Evolutionary conservation across 768 basidiomycete genomes (phyloP).

Genomic region (Hortiboletus campestris): DNA sequence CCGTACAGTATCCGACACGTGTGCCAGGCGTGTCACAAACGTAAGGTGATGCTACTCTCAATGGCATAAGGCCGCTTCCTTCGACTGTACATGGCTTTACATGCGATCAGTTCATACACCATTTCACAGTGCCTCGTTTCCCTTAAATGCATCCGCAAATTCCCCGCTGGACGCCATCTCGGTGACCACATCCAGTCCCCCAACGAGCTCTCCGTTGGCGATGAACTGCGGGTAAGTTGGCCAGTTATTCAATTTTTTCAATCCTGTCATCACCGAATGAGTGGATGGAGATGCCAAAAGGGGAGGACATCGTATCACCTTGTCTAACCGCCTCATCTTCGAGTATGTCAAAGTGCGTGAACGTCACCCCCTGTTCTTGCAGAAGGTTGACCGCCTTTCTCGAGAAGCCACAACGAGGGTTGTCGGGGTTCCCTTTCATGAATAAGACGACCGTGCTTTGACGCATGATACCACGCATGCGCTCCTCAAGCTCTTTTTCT

Average conservation of each 20-base stretch:
- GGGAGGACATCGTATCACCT: slow-evolving; percentile 42
- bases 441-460: slow-evolving; percentile 78
- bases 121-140: neutral
- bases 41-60: neutral
- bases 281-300: neutral
- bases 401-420: slow-evolving; percentile 84
- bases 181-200: slow-evolving; percentile 90
- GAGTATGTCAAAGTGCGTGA: slow-evolving; percentile 81
- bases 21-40: slow-evolving; percentile 7
- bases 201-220: slow-evolving; percentile 87
- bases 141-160: slow-evolving; percentile 47
- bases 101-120: neutral
- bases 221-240: slow-evolving; percentile 88
- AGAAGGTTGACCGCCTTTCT: slow-evolving; percentile 69
- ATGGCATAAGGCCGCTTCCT: neutral
- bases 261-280: slow-evolving; percentile 41
- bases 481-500: slow-evolving; percentile 60
- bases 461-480: slow-evolving; percentile 73
- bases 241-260: slow-evolving; percentile 83
- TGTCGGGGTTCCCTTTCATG: slow-evolving; percentile 85
- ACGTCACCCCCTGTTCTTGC: slow-evolving; percentile 60
- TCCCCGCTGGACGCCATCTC: slow-evolving; percentile 87
- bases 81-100: neutral
- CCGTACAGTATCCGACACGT: slow-evolving; percentile 1
- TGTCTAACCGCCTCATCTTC: slow-evolving; percentile 78